Evolutionary conservation across 2,329 filamentous ascomycete species (phyloP), one percentile per base, ranked within the genome.

Genomic region (Aschersonia sp.): DNA sequence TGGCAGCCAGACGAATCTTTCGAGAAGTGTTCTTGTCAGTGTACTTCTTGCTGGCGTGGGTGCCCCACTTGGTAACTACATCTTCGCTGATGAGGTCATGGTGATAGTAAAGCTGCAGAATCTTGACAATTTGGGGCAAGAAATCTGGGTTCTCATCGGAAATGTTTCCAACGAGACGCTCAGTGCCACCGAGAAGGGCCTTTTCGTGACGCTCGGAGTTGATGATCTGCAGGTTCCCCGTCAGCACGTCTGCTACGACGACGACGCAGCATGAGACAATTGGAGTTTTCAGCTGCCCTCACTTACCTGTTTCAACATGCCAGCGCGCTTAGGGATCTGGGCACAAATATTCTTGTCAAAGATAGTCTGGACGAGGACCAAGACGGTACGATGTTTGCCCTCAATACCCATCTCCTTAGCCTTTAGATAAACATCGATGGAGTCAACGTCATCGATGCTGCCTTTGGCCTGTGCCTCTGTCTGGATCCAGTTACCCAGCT

Each of bases 11-110:
- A 71, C 89, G 87, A 53, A 97, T 88, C 76, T 94, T 94, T 76
- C 88, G 90, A 70, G 87, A 94, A 51, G 81, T 89, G 50, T 82
- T 64, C 51, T 94, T 68, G 63, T 97, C 90, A 57, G 94, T 86
- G 64, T 97, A 97, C 73, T 95, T 95, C 83, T 94, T 95, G 79
- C 87, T 95, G 50, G 90, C 88, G 76, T 92, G 95, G 62, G 78
- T 76, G 54, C 89, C 90, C 90, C 92, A 98, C 57, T 83, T 83
- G 67, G 83, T 85, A 62, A 94, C 79, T 12, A 88, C 79, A 53
- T 95, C 89, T 71, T 98, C 92, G 46, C 76, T 81, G 58, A 95
- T 72, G 48, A 98, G 76, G 56, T 98, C 92, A 59, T 87, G 76
- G 68, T 95, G 79, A 68, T 97, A 98, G 70, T 90, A 84, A 59